Base-by-base conservation (phyloP, 2,329 filamentous ascomycete species). In the Cercospora sp. region DNA sequence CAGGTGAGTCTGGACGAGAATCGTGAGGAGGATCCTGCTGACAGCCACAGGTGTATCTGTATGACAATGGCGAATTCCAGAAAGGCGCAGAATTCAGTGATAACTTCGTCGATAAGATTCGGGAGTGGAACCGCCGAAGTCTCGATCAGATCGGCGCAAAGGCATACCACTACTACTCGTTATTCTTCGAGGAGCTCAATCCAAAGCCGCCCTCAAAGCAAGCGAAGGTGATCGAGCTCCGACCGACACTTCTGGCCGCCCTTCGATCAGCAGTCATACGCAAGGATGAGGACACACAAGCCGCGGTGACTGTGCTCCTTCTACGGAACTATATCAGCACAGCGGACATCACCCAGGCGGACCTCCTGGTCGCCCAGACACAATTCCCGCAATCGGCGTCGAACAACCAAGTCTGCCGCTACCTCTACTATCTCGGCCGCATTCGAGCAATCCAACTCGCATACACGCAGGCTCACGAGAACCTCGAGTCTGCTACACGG, bases 381-480 rank as follows among this genome's bases (percentile, higher is more conserved):
- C 90, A 95, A 78, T 98, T 99, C 81, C 95, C 95, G 5, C 87
- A 94, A 71, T 93, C 93, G 76, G 95, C 95, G 4, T 93, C 94
- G 72, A 99, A 97, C 84, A 99, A 97, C 80, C 95, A 99, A 83
- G 94, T 99, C 72, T 96, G 95, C 71, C 90, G 95, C 69, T 99
- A 97, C 83, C 86, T 98, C 67, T 99, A 96, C 86, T 99, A 99
- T 81, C 88, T 99, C 12, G 95, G 95, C 69, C 92, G 94, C 74
- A 97, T 98, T 81, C 91, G 95, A 70, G 93, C 95, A 64, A 96
- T 98, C 75, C 95, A 99, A 83, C 87, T 99, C 73, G 91, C 92
- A 74, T 99, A 99, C 83, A 97, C 95, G 8, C 94, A 97, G 79
- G 95, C 95, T 23, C 95, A 99, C 77, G 92, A 96, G 78, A 93